These are phyloP conservation scores for Cucumis cinereus DNA, from an alignment of 306 rosid species.

Conservation along the genomic window DNA sequence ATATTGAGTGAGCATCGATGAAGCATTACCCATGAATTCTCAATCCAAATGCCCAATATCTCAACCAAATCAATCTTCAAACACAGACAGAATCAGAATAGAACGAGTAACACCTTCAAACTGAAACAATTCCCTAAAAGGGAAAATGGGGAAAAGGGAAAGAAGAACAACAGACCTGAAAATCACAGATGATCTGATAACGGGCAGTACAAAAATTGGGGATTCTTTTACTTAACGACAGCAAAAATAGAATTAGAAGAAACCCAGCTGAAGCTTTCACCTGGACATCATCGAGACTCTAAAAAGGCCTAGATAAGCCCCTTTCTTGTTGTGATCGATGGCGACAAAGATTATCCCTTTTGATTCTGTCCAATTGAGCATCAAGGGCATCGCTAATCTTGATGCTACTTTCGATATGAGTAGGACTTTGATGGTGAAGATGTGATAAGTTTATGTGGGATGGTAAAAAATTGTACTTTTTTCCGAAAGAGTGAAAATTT, in stretches of 20 bases:
- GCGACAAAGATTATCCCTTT: not conserved
- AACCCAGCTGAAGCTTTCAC: not conserved
- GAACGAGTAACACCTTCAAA: not conserved
- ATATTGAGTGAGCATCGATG: slow-evolving; percentile 81
- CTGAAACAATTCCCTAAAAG: not conserved
- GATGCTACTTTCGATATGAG: not conserved
- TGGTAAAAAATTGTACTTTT: not conserved
- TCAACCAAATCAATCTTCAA: not conserved
- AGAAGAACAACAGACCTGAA: slow-evolving; percentile 1
- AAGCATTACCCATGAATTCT: slow-evolving; percentile 56
- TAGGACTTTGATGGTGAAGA: not conserved
- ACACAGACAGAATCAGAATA: not conserved
- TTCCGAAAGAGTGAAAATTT: not conserved
- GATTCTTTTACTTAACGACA: not conserved
- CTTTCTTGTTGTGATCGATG: not conserved
- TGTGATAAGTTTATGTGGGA: not conserved
- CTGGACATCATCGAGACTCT: slow-evolving; percentile 3
- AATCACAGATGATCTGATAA: not conserved
- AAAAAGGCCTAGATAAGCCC: not conserved
- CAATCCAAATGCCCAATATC: not conserved
- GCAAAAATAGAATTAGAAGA: not conserved
- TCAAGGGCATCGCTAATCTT: not conserved
- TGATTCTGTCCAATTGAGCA: too few species aligned
- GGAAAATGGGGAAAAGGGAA: not conserved
- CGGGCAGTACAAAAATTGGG: not conserved